Conservation (phyloP, 2,329 filamentous ascomycete species). For the Tolypocladium album region DNA sequence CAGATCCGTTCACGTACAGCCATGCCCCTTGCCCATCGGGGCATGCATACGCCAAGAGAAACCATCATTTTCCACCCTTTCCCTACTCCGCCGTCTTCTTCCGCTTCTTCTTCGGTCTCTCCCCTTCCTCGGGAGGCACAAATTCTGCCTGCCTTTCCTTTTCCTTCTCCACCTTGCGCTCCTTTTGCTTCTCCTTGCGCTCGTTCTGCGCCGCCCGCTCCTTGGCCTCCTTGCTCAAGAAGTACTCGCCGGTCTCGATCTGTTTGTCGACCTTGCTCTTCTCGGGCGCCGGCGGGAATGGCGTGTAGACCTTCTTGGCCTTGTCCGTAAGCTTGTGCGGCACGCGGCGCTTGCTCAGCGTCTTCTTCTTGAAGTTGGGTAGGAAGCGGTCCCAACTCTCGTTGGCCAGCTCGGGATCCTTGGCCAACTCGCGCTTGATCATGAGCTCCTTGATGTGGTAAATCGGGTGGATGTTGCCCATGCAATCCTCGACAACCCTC, state of each 20-base stretch:
- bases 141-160: conserved; percentile 79
- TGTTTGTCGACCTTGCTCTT: conserved; percentile 98
- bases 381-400: conserved; percentile 96
- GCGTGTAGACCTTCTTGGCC: conserved; percentile 86
- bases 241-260: conserved; percentile 97
- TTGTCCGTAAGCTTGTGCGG: conserved; percentile 89
- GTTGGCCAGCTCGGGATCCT: conserved; percentile 73
- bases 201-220: conserved; percentile 72
- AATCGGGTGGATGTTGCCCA: conserved; percentile 94
- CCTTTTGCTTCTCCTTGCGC: conserved; percentile 71
- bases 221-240: conserved; percentile 86
- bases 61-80: neutral
- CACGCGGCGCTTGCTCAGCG: conserved; percentile 69
- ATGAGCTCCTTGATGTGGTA: conserved; percentile 70
- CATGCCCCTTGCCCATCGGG: neutral
- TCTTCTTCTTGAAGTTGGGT: conserved; percentile 93
- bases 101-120: conserved; percentile 52
- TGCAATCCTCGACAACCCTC: conserved; percentile 85
- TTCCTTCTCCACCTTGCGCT: conserved; percentile 81
- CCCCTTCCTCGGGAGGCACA: conserved; percentile 71
- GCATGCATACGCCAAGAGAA: neutral
- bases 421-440: conserved; percentile 86
- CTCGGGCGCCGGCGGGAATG: conserved; percentile 91
- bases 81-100: conserved; percentile 34
- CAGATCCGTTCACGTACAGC: neutral